Percentiles rank a stretch among this genome's conserved stretches.
Conservation (phyloP, 129 eudicot species). For the Ambrosia trifida region DNA sequence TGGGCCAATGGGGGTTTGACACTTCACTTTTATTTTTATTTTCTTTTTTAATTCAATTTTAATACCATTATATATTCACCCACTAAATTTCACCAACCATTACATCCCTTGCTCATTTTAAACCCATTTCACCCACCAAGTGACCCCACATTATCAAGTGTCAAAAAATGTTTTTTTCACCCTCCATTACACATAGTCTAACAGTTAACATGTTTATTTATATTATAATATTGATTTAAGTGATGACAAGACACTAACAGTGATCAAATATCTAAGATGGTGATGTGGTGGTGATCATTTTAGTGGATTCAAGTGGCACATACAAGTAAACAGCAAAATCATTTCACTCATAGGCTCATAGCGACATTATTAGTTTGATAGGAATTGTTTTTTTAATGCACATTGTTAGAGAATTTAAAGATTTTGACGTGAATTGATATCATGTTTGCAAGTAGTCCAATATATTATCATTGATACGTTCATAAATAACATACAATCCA, state of each 20-base stretch:
- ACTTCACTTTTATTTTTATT: no score
- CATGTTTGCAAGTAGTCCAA: not conserved
- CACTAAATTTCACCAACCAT: no score
- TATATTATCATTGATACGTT: not conserved
- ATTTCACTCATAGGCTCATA: not conserved
- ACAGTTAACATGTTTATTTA: not conserved
- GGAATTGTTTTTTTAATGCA: not conserved
- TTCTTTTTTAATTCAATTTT: no score
- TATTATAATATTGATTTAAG: not conserved
- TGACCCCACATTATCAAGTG: no score
- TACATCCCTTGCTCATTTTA: no score
- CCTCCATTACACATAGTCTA: no score
- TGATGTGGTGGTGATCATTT: not conserved
- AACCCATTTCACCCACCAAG: no score
- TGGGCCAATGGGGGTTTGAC: no score
- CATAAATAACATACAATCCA: not conserved
- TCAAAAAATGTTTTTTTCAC: no score
- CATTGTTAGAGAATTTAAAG: not conserved
- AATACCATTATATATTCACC: no score
- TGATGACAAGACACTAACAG: not conserved
- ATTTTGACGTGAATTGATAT: not conserved
- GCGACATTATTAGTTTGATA: not conserved
- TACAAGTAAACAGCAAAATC: not conserved
- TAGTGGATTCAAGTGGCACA: not conserved
- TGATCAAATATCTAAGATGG: not conserved